phyloP scores from a whole-genome alignment of 2,329 filamentous ascomycete genomes.

The Botryotinia calthae region DNA sequence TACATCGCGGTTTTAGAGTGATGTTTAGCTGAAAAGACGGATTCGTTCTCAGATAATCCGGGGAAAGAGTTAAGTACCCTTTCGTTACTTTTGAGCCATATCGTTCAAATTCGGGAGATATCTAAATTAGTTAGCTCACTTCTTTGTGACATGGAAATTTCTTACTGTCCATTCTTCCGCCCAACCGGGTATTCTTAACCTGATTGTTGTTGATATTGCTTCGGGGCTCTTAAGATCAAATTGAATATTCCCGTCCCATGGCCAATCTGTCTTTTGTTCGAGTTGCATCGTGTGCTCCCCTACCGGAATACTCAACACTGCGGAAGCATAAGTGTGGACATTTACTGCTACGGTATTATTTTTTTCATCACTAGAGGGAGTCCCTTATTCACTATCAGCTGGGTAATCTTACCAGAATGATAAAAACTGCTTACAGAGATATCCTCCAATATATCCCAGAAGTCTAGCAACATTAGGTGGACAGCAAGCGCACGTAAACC shows the following conservation, averaged over 20 bases:
- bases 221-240: constrained; percentile 44
- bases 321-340: constrained; percentile 56
- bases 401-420: not conserved
- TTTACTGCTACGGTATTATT: constrained; percentile 44
- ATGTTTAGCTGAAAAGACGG: constrained; percentile 46
- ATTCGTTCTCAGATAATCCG: constrained; percentile 43
- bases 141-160: not conserved
- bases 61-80: constrained; percentile 50
- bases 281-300: constrained; percentile 42
- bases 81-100: constrained; percentile 30
- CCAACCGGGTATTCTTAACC: constrained; percentile 56
- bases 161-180: constrained; percentile 40
- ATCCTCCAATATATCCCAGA: constrained; percentile 55
- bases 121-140: constrained; percentile 29
- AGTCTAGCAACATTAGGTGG: constrained; percentile 58
- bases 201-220: constrained; percentile 43
- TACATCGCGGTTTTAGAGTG: constrained; percentile 48
- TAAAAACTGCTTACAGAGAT: constrained; percentile 49
- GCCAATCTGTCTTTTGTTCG: constrained; percentile 54
- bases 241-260: constrained; percentile 52
- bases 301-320: constrained; percentile 44
- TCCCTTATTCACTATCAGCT: not conserved
- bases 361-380: constrained; percentile 26
- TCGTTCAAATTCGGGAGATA: constrained; percentile 24
- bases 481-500: constrained; percentile 60